A percentile compares a stretch with the other conserved stretches of the same genome.
These are phyloP conservation scores for Fusarium proliferatum DNA, from an alignment of 2,329 filamentous ascomycete genomes.

Conservation along the genomic window DNA sequence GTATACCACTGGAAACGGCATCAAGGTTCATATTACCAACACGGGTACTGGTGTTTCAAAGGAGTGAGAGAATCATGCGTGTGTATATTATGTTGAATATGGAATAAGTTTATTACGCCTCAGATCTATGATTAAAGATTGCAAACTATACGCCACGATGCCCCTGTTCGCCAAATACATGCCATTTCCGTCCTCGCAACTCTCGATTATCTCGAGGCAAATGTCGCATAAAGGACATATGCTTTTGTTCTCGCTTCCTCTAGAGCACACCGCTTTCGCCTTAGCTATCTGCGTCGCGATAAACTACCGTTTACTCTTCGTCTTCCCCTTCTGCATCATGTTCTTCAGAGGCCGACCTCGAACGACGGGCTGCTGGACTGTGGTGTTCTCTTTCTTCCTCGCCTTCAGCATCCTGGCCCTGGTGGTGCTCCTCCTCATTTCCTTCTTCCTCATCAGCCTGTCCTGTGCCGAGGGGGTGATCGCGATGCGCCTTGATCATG, in stretches of 20 bases:
- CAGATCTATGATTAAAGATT: slow-evolving; percentile 39
- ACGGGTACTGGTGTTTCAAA: background rate
- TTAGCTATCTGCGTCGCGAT: slow-evolving; percentile 57
- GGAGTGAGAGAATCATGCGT: background rate
- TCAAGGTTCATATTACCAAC: background rate
- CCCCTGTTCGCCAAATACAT: slow-evolving; percentile 25
- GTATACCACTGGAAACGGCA: slow-evolving; percentile 6
- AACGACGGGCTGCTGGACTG: slow-evolving; percentile 39
- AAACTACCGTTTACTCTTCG: slow-evolving; percentile 46
- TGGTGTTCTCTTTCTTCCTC: slow-evolving; percentile 34
- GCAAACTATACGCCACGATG: slow-evolving; percentile 32
- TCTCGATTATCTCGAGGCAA: background rate
- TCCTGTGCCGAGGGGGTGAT: slow-evolving; percentile 62
- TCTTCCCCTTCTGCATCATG: slow-evolving; percentile 61
- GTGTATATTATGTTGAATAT: slow-evolving; percentile 5
- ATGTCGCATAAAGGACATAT: slow-evolving; percentile 14
- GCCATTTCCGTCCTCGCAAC: slow-evolving; percentile 12
- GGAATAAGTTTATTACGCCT: slow-evolving; percentile 18
- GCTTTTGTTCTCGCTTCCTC: background rate
- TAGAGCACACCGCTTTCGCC: slow-evolving; percentile 48
- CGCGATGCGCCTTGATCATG: slow-evolving; percentile 64
- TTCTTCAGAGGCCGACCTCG: slow-evolving; percentile 48
- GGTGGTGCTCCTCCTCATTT: slow-evolving; percentile 47
- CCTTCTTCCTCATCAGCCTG: slow-evolving; percentile 53
- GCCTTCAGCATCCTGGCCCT: slow-evolving; percentile 44